Conservation (phyloP, 1,139 yeast species). For the Tardiomyces depauwii region DNA sequence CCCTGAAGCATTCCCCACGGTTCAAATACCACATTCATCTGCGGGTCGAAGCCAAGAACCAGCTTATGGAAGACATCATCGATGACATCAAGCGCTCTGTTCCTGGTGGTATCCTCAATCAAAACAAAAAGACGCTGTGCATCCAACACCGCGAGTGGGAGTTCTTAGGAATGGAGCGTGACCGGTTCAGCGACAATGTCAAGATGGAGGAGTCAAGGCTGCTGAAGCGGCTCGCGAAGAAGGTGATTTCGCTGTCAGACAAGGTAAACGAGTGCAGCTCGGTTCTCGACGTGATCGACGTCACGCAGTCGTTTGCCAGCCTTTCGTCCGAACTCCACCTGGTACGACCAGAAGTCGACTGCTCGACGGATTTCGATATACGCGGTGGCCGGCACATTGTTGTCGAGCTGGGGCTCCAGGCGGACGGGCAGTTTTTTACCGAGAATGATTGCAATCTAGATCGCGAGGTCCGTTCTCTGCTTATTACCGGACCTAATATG, state of each 20-base stretch:
- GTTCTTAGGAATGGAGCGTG: conserved; percentile 9
- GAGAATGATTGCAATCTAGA: conserved; percentile 50
- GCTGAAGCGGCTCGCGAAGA: conserved; percentile 31
- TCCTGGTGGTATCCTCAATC: neutral
- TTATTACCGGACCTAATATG: conserved; percentile 95
- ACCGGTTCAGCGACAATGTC: conserved; percentile 14
- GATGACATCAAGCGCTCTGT: conserved; percentile 1
- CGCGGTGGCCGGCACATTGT: conserved; percentile 70
- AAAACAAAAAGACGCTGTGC: conserved; percentile 1
- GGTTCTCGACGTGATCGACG: conserved; percentile 58
- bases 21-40: conserved; percentile 22
- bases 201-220: conserved; percentile 35
- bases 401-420: conserved; percentile 62
- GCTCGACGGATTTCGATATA: conserved; percentile 22
- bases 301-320: conserved; percentile 58
- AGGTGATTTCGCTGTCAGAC: conserved; percentile 30
- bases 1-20: conserved; percentile 25
- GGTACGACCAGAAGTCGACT: conserved; percentile 53
- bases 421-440: conserved; percentile 40
- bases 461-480: conserved; percentile 35
- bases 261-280: conserved; percentile 37
- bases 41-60: conserved; percentile 11
- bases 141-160: conserved; percentile 9
- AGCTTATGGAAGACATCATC: conserved; percentile 10
- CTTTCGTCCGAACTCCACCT: conserved; percentile 56